These are phyloP conservation scores for Moricandia arvensis DNA, from an alignment of 345 rosid species.

Conservation along the genomic window DNA sequence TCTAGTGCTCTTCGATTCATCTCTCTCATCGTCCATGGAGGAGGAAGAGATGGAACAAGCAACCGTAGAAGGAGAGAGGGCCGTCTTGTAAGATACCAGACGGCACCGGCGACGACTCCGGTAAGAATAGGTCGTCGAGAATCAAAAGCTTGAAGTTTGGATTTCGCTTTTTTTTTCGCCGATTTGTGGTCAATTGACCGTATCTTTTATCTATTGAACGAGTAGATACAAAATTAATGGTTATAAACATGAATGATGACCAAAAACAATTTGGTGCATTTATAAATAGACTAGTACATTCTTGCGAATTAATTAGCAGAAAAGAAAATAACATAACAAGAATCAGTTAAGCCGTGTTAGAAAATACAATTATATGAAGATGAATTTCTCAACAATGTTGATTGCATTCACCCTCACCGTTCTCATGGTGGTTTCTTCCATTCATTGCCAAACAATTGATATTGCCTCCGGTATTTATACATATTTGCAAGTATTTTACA, in stretches of 20 bases:
- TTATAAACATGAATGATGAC: neutral
- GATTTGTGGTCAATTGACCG: neutral
- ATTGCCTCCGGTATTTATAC: neutral
- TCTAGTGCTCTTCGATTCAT: too few species aligned
- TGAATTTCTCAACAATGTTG: neutral
- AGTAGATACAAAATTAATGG: neutral
- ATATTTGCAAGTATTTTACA: neutral
- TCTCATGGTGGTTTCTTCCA: neutral
- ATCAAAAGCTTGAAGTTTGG: too few species aligned
- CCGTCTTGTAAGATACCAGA: too few species aligned
- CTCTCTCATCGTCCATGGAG: too few species aligned
- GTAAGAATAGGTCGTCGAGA: too few species aligned
- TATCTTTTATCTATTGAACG: neutral
- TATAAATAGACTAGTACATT: neutral
- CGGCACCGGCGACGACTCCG: too few species aligned
- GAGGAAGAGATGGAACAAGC: too few species aligned
- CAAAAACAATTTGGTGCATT: neutral
- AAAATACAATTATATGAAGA: neutral
- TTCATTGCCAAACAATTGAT: neutral
- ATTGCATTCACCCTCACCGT: neutral
- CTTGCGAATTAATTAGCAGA: neutral
- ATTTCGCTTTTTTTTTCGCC: too few species aligned
- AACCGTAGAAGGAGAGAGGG: too few species aligned
- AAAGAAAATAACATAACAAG: neutral
- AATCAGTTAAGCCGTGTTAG: neutral